Percentiles rank a stretch among this genome's conserved stretches.
Evolutionary conservation across 805 yeast species (phyloP).

Genomic region (Metschnikowia lunata): DNA sequence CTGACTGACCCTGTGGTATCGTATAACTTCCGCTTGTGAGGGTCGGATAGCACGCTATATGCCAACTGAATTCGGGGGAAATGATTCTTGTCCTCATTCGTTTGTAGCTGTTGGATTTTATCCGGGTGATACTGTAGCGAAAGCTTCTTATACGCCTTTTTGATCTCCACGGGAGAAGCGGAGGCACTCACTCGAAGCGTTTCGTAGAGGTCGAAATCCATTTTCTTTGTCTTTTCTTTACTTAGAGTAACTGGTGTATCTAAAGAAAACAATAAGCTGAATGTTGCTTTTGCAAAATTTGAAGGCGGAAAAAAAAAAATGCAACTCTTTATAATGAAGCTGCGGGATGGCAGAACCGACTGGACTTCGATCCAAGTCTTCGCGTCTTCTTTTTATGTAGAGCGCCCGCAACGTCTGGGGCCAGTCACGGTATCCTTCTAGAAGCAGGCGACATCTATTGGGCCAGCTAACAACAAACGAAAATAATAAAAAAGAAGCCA

Average conservation of each 20-base stretch:
- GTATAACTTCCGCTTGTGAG: conserved; percentile 48
- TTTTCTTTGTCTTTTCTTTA: not conserved
- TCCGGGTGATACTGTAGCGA: conserved; percentile 26
- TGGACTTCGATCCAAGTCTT: not conserved
- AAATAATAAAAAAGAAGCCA: too few relatives aligned
- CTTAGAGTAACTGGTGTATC: too few relatives aligned
- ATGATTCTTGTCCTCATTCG: conserved; percentile 18
- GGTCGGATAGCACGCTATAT: conserved; percentile 62
- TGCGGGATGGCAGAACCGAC: too few relatives aligned
- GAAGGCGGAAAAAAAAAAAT: too few relatives aligned
- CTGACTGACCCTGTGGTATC: conserved; percentile 68
- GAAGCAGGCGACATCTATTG: too few relatives aligned
- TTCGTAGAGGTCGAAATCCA: conserved; percentile 59
- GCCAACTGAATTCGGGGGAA: conserved; percentile 76
- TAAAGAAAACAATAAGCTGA: too few relatives aligned
- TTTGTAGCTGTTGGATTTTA: conserved; percentile 23
- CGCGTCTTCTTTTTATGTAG: conserved; percentile 8
- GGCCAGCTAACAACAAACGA: too few relatives aligned
- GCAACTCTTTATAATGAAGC: too few relatives aligned
- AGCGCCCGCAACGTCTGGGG: not conserved
- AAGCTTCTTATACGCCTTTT: conserved; percentile 42
- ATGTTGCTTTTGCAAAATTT: too few relatives aligned
- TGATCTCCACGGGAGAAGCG: conserved; percentile 52
- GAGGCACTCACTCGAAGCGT: conserved; percentile 39
- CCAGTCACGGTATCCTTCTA: not conserved